These are phyloP conservation scores for Fagopyrum tataricum DNA, from an alignment of 148 eudicot species.

Conservation along the genomic window DNA sequence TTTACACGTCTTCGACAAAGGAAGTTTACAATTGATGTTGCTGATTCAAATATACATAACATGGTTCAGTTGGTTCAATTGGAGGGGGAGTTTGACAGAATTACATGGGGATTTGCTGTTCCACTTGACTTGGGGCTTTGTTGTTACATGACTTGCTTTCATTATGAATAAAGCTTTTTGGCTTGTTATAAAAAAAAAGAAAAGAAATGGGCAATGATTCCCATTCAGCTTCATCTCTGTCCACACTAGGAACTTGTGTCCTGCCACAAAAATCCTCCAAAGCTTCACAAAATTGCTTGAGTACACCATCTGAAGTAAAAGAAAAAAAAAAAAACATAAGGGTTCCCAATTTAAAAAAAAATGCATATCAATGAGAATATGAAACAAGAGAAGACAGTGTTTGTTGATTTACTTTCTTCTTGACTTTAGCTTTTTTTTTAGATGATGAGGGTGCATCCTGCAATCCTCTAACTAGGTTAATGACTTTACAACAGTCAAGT, in stretches of 20 bases:
- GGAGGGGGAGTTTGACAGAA: too few species aligned
- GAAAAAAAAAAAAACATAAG: not conserved
- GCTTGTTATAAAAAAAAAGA: too few species aligned
- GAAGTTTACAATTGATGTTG: too few species aligned
- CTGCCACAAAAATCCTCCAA: conserved; percentile 71
- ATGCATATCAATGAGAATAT: conserved; percentile 20
- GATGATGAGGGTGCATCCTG: conserved; percentile 63
- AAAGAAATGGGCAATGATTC: conserved; percentile 50
- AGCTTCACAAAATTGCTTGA: conserved; percentile 55
- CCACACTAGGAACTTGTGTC: conserved; percentile 69
- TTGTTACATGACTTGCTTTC: too few species aligned
- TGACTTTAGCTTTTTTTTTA: conserved; percentile 52
- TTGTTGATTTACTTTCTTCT: conserved; percentile 60
- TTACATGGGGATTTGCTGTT: too few species aligned
- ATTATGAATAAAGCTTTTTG: too few species aligned
- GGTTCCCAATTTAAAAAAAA: not conserved
- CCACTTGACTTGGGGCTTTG: too few species aligned
- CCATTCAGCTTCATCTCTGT: conserved; percentile 76
- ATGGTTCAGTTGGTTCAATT: too few species aligned
- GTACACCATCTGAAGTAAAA: conserved; percentile 43
- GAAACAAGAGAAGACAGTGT: conserved; percentile 23
- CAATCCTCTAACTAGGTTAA: conserved; percentile 13
- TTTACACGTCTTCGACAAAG: too few species aligned
- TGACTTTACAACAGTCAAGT: conserved; percentile 8
- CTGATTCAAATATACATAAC: too few species aligned